A percentile compares a stretch with the other conserved stretches of the same genome.
Evolutionary conservation across 2,329 filamentous ascomycete species (phyloP).

Genomic region (Neonectria punicea): DNA sequence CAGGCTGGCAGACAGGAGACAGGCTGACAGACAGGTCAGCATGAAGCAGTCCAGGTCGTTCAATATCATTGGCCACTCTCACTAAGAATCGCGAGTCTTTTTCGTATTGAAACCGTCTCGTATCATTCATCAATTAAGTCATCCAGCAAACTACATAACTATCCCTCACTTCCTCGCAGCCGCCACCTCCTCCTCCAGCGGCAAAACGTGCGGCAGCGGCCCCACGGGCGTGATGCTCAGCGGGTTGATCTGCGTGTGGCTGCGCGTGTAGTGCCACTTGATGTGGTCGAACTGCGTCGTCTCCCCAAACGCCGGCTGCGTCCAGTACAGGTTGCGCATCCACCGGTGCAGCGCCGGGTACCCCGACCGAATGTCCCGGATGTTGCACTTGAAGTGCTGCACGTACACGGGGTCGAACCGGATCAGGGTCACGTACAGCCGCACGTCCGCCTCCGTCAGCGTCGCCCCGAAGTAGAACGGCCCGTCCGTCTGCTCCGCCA

Average conservation of each 20-base stretch:
- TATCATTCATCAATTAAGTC: neutral
- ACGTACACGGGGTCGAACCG: constrained; percentile 85
- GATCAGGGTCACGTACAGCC: constrained; percentile 78
- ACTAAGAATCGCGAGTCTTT: neutral
- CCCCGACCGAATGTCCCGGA: constrained; percentile 83
- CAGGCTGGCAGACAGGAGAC: no score
- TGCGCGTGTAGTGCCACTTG: constrained; percentile 77
- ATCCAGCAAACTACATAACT: neutral
- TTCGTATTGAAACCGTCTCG: neutral
- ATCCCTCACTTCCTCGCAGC: constrained; percentile 52
- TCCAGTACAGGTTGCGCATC: constrained; percentile 89
- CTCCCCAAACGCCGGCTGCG: constrained; percentile 77
- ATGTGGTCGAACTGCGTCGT: constrained; percentile 96
- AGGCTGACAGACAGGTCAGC: neutral
- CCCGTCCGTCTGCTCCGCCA: constrained; percentile 59
- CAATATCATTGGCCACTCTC: neutral
- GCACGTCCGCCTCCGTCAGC: constrained; percentile 84
- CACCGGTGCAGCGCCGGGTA: constrained; percentile 85
- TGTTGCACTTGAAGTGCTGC: constrained; percentile 89
- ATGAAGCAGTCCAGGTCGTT: neutral
- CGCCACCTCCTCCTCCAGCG: constrained; percentile 79
- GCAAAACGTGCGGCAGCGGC: constrained; percentile 83
- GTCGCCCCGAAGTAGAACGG: constrained; percentile 80
- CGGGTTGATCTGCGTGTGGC: constrained; percentile 74
- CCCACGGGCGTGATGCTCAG: constrained; percentile 83